Percentiles rank a stretch among this genome's conserved stretches.
Conservation (phyloP, 2,329 filamentous ascomycete genomes). For the Trichoderma sp. region DNA sequence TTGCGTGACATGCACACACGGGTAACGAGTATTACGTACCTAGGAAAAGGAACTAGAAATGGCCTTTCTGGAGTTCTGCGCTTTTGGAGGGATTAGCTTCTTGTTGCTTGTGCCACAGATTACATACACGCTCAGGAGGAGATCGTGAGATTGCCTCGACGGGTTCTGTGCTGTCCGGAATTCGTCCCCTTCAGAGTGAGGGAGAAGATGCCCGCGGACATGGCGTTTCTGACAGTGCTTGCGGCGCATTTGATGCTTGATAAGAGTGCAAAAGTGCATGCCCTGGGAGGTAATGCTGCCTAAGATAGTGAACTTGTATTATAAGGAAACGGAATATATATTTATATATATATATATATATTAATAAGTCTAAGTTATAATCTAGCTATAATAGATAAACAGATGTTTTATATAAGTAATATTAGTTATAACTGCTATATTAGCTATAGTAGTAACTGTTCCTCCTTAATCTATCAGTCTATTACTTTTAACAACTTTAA, state of each 20-base stretch:
- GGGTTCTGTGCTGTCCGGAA: constrained; percentile 65
- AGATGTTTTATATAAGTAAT: no score
- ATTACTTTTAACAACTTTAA: constrained; percentile 52
- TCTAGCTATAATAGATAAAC: no score
- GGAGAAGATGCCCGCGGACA: constrained; percentile 53
- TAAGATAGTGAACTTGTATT: constrained; percentile 57
- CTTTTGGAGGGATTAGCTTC: background rate
- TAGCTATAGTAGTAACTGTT: no score
- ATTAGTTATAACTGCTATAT: no score
- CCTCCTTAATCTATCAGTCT: no score
- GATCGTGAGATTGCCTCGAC: constrained; percentile 66
- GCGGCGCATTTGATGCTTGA: constrained; percentile 68
- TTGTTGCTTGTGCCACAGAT: background rate
- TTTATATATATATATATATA: no score
- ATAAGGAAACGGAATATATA: no score
- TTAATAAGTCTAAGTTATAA: no score
- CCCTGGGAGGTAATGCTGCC: constrained; percentile 72
- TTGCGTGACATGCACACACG: no score
- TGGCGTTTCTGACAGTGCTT: constrained; percentile 70
- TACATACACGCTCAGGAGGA: constrained; percentile 49
- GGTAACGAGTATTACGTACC: no score
- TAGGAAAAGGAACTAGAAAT: background rate
- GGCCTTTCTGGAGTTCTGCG: background rate
- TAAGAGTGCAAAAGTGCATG: constrained; percentile 49
- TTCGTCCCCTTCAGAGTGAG: constrained; percentile 59